Evolutionary conservation across 2,329 filamentous ascomycete genomes (phyloP), one percentile per base, ranked within the genome.

Genomic region (Penicillium sp.): DNA sequence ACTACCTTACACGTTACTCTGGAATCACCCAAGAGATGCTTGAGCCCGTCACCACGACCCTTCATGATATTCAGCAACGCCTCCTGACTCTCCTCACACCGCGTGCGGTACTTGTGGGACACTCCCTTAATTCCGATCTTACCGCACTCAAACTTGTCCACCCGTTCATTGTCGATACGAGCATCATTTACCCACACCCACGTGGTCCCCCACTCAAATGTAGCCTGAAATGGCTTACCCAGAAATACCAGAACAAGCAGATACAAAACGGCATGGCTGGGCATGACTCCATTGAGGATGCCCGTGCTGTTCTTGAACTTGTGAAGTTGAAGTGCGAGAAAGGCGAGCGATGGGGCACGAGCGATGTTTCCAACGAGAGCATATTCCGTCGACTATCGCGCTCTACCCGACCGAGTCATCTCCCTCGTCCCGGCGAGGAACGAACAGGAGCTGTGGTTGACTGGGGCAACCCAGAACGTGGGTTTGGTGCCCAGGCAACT

Each of bases 281-380:
- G 17, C 94, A 99, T 72, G 89, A 97, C 80, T 94, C 90, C 58
- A 83, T 96, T 61, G 94, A 99, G 75, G 94, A 99, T 73, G 92
- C 94, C 15, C 87, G 84, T 63, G 92, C 94, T 3, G 96, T 92
- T 63, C 86, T 99, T 15, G 93, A 97, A 68, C 87, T 99, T 1
- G 86, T 97, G 48, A 96, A 94, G 75, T 88, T 93, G 70, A 99
- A 99, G 74, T 97, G 93, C 73, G 93, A 97, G 73, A 94, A 90
- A 75, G 94, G 94, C 41, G 90, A 89, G 63, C 77, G 81, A 25
- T 99, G 93, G 90, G 94, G 91, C 36, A 89, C 88, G 0, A 86
- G 86, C 49, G 91, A 96, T 43, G 83, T 86, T 2, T 87, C 87
- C 45, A 88, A 87, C 41, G 94, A 99, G 77, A 93, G 91, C 65